Evolutionary conservation across 805 yeast genomes (phyloP).

Genomic region (Candida lessepsii): DNA sequence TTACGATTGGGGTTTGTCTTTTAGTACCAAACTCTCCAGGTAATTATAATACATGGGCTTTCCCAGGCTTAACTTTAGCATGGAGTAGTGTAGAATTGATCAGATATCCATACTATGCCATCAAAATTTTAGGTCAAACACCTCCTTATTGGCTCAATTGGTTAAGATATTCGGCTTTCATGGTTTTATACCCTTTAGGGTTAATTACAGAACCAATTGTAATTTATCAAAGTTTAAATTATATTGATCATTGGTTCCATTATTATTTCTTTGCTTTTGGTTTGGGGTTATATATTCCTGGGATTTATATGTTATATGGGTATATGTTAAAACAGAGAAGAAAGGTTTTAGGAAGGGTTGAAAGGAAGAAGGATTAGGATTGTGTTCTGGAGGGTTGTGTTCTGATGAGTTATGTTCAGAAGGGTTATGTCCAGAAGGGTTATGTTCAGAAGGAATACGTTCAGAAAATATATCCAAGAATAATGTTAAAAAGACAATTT

Average conservation of each 20-base stretch:
- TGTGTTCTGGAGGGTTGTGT: too few relatives aligned
- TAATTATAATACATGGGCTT: constrained; percentile 21
- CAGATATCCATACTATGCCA: constrained; percentile 27
- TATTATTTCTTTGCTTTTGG: constrained; percentile 23
- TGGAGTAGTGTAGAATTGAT: constrained; percentile 32
- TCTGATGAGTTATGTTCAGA: too few relatives aligned
- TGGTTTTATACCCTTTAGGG: constrained; percentile 32
- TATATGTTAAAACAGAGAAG: constrained; percentile 32
- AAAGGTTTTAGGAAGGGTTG: constrained; percentile 17
- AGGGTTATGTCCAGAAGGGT: too few relatives aligned
- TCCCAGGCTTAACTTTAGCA: constrained; percentile 23
- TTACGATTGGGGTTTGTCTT: constrained; percentile 28
- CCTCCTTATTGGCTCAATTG: constrained; percentile 23
- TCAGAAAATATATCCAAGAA: too few relatives aligned
- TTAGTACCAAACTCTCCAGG: constrained; percentile 29
- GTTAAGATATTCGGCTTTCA: constrained; percentile 29
- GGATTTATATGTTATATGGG: constrained; percentile 25
- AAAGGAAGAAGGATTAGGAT: too few relatives aligned
- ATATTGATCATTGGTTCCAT: constrained; percentile 7
- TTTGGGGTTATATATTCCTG: constrained; percentile 31
- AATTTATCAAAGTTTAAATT: constrained; percentile 23
- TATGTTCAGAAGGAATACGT: too few relatives aligned
- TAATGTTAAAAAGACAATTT: too few relatives aligned
- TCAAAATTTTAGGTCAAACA: constrained; percentile 15
- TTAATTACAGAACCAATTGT: constrained; percentile 25